Percentiles rank a stretch among this genome's conserved stretches.
Evolutionary conservation across 177 flowering plant species (phyloP).

Genomic region (Vitis hybrid): DNA sequence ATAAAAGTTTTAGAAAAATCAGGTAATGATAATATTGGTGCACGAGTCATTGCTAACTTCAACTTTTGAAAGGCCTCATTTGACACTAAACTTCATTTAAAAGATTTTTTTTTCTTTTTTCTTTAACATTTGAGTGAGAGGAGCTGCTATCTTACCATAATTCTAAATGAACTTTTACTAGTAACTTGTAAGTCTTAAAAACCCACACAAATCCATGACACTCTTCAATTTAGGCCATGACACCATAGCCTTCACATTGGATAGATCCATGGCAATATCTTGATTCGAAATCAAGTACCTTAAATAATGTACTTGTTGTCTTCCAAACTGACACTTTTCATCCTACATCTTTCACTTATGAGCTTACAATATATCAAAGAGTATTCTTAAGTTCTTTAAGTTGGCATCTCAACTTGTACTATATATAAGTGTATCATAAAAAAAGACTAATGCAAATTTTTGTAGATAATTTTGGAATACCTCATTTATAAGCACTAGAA

Average conservation of each 20-base stretch:
- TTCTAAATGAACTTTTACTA: background rate
- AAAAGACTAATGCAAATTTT: conserved; percentile 8
- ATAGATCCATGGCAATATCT: background rate
- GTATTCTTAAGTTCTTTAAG: background rate
- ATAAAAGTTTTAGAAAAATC: background rate
- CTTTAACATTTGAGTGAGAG: background rate
- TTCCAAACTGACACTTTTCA: conserved; percentile 1
- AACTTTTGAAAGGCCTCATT: background rate
- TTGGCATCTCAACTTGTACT: background rate
- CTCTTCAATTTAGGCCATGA: background rate
- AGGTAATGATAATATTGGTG: conserved; percentile 5
- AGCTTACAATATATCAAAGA: background rate
- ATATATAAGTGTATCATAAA: conserved; percentile 9
- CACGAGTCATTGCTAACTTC: background rate
- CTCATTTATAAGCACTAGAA: too few relatives aligned
- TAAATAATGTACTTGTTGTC: background rate
- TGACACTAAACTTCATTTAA: background rate
- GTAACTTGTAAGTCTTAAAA: conserved; percentile 5
- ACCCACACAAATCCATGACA: background rate
- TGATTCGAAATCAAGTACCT: background rate
- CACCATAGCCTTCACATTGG: background rate
- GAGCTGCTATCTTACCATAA: background rate
- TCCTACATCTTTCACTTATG: background rate
- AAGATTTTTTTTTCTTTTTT: background rate
- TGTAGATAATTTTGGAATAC: background rate